Base-by-base conservation (phyloP, 768 basidiomycete genomes). In the Collybia sordida region DNA sequence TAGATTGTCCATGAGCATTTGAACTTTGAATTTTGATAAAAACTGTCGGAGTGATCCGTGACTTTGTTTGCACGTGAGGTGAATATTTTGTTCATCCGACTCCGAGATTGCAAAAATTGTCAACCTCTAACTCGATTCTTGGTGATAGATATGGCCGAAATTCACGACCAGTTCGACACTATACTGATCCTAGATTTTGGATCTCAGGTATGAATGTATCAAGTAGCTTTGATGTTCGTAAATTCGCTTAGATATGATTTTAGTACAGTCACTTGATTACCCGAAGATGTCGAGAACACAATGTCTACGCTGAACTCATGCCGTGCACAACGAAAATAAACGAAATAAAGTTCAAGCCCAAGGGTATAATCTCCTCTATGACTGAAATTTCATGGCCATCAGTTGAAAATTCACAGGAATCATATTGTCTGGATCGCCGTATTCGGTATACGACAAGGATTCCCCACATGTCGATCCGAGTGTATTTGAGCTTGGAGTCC, bases 191-290 rank as follows among this genome's bases (percentile, higher is more conserved):
- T 98, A 27, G 96, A 98, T 69, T 98, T 98, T 69, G 96, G 96
- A 47, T 97, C 94, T 8, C 95, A 93, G 81, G 94, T 96, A 59
- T 56, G 72, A 23, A 38, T 4, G 3, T 31, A 31, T 31, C 3
- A 14, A 31, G 31, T 12, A 31, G 14, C 31, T 4, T 31, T 31
- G 3, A 12, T 31, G 9, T 11, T 31, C 31, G 11, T 12, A 12
- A 31, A 31, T 31, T 31, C 9, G 31, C 31, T 31, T 31, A 31
- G 31, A 31, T 31, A 14, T 7, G 31, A 14, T 31, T 59, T 37
- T 66, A 96, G 93, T 96, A 96, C 70, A 95, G 95, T 57, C 97
- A 98, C 76, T 75, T 99, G 55, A 98, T 98, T 68, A 97, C 95
- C 6, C 76, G 97, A 64, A 80, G 97, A 83, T 98, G 96, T 80